Base-by-base conservation (phyloP, 805 yeast genomes). In the Candida argentea region DNA sequence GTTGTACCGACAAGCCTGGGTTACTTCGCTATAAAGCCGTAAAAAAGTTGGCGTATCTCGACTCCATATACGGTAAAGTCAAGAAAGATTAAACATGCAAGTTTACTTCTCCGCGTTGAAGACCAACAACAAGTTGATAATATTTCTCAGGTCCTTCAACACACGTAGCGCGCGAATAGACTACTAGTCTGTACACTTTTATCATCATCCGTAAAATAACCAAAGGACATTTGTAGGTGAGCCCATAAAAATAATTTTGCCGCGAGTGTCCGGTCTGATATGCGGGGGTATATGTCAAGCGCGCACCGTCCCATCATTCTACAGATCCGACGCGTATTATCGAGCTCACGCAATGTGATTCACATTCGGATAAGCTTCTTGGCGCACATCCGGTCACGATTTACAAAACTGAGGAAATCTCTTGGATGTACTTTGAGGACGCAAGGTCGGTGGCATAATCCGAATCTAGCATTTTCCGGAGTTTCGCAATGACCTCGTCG, bases 351-450 rank as follows among this genome's bases (percentile, higher is more conserved):
- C 37, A 43, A 32, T 26, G 33, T 25, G 28, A 30, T 3, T 36
- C 36, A 31, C 7, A 10, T 16, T 26, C 8, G 13, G 10, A 14
- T 19, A 25, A 16, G 27, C 20, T 24, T 22, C 17, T 24, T 16
- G 12, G 14, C n/a, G 12, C 14, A 15, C 19, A 1, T 7, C 9
- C 24, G 8, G 15, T 29, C 27, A 14, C 22, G 12, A 10, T 20
- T 44, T 40, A 55, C 25, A 57, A 55, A 43, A 61, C 46, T 4
- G 55, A 34, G 17, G 67, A 41, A 5, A 70, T 60, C 36, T 71
- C 75, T 20, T 48, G 51, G n/a, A 70, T 46, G 37, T 67, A 69
- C 31, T 57, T 55, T 30, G 67, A 68, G 12, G 29, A 24, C 24
- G 32, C 35, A 15, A 47, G 24, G 5, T 18, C 29, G 4, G 38